Conservation (phyloP, 768 basidiomycete genomes). For the Cubamyces sp. region DNA sequence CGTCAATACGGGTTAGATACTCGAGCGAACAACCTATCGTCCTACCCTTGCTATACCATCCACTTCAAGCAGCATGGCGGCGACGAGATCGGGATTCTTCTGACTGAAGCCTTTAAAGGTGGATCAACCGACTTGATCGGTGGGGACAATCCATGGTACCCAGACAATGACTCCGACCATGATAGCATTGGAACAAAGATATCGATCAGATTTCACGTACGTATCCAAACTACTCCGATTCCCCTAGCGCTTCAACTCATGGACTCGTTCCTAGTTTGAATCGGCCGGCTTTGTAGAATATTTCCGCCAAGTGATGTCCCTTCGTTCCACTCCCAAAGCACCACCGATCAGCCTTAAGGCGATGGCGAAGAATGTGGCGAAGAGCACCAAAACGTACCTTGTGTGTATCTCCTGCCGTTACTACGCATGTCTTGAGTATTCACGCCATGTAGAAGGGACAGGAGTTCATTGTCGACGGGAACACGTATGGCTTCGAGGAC, state of each 20-base stretch:
- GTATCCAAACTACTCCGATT: neutral
- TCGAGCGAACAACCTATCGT: too few relatives aligned
- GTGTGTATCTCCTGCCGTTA: neutral
- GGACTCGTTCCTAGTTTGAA: neutral
- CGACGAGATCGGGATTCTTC: too few relatives aligned
- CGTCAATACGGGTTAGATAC: too few relatives aligned
- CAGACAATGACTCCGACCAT: too few relatives aligned
- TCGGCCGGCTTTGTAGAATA: neutral
- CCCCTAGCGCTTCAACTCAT: neutral
- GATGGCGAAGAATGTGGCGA: conserved; percentile 7
- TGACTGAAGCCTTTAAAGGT: too few relatives aligned
- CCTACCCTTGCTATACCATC: too few relatives aligned
- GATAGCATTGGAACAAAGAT: conserved; percentile 1
- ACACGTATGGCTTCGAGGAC: neutral
- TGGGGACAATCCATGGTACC: too few relatives aligned
- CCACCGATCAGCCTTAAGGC: neutral
- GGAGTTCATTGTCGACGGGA: neutral
- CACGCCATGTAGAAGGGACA: neutral
- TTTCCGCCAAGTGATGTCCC: conserved; percentile 11
- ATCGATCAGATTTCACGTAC: conserved; percentile 8
- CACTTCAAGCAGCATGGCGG: too few relatives aligned
- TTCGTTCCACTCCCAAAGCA: neutral
- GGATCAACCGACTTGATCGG: too few relatives aligned
- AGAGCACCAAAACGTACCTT: neutral
- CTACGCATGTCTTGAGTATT: neutral